phyloP scores from a whole-genome alignment of 345 rosid genomes.

The Diplotaxis tenuifolia region DNA sequence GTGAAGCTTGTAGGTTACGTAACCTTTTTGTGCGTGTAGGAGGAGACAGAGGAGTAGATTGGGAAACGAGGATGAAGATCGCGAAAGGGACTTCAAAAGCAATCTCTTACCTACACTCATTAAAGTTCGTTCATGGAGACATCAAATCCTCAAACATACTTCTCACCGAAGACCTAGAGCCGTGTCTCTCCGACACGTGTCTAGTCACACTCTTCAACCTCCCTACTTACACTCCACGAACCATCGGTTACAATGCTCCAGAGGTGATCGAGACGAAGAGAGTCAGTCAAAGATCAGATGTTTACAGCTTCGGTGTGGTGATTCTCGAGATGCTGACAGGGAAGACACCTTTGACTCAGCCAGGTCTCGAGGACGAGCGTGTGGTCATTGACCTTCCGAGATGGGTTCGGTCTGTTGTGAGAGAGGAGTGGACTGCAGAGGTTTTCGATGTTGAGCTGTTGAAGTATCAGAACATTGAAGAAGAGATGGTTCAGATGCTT shows the following conservation, averaged over 20 bases:
- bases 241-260: slow-evolving; percentile 68
- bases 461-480: slow-evolving; percentile 58
- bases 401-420: slow-evolving; percentile 80
- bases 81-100: slow-evolving; percentile 63
- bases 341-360: slow-evolving; percentile 59
- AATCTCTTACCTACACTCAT: slow-evolving; percentile 58
- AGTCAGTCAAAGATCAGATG: slow-evolving; percentile 63
- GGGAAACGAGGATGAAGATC: slow-evolving; percentile 71
- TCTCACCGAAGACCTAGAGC: slow-evolving; percentile 55
- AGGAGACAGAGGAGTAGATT: slow-evolving; percentile 48
- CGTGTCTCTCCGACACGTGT: slow-evolving; percentile 64
- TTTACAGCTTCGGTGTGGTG: slow-evolving; percentile 83
- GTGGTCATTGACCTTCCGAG: slow-evolving; percentile 67
- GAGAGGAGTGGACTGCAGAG: slow-evolving; percentile 91
- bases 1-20: slow-evolving; percentile 2
- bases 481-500: slow-evolving; percentile 88
- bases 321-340: slow-evolving; percentile 79
- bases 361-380: slow-evolving; percentile 51
- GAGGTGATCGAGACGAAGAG: slow-evolving; percentile 67
- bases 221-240: slow-evolving; percentile 49
- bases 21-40: slow-evolving; percentile 8
- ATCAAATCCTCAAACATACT: slow-evolving; percentile 75
- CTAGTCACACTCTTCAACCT: slow-evolving; percentile 54
- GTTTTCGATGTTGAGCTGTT: slow-evolving; percentile 81
- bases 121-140: slow-evolving; percentile 62